Evolutionary conservation across 106 monocot genomes (phyloP), one percentile per base, ranked within the genome.

Genomic region (Dendrobium huoshanense): DNA sequence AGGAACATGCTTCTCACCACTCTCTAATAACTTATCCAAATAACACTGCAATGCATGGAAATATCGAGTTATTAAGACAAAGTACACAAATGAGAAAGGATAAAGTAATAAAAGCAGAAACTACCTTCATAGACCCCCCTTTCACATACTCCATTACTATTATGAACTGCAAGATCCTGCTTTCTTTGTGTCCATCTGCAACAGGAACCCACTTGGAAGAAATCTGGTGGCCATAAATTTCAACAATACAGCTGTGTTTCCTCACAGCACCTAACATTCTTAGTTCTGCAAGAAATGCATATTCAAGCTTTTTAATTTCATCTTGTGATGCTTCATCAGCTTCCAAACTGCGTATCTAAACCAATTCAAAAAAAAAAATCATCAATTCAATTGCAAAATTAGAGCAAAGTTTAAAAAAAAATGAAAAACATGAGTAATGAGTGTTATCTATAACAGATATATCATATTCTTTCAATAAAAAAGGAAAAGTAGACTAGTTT

Each of bases 201-300:
- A 83, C 54, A 61, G 58, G 45, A 81, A 84, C 79, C 95, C 93
- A 99, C 72, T 87, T 95, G 61, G 85, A 88, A 80, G 91, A 95
- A 86, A 99, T 85, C 61, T 93, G 95, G 72, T 99, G 99, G 18
- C 95, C 99, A 87, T 90, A 99, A 55, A 95, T 91, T 80, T 99
- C 88, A 59, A 95, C 93, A 75, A 95, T 95, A 67, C 85, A 91
- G 6, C 85, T 90, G 75, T 99, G 95, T 11, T 88, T 87, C 85
- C 87, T 95, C 79, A 99, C 78, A 82, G 93, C 92, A 83, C 88
- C 86, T 19, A 99, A 85, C 81, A 99, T 90, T 80, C 99, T 88
- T 33, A 99, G 88, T 91, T 99, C 93, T 31, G 88, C 99, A 42
- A 99, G 65, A 83, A 91, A 93, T 18, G 67, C 81, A 67, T 87